Base-by-base conservation (phyloP, 2,329 filamentous ascomycete genomes). In the Ophiostoma fasciatum region DNA sequence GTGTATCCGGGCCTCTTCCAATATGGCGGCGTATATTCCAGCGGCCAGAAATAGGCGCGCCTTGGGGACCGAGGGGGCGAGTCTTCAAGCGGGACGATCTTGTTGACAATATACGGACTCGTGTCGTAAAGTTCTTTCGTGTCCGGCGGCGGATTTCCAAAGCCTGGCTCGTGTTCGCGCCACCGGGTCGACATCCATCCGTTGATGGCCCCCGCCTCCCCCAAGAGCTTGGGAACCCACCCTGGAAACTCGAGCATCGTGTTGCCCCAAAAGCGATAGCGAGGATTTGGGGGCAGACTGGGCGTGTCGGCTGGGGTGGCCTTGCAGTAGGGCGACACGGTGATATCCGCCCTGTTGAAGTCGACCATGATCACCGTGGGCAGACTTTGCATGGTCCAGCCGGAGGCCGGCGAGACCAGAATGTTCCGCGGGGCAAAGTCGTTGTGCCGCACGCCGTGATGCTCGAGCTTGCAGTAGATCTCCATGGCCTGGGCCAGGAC, bases 391-490 rank as follows among this genome's bases (percentile, higher is more conserved):
- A 19, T 29, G 14, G 12, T 19, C 33, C 27, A 9, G 26, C 33
- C 26, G 26, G n/a, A 21, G 26, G 23, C 18, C 19, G 18, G 26
- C 27, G 26, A 29, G 13, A 42, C 20, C 10, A 38, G 11, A 13
- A 40, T 12, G 25, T 40, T 38, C 4, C 35, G 22, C 25, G 33
- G 37, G 12, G 23, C 20, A 21, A 37, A 29, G 25, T 42, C 40
- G 11, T 26, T 4, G 12, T 42, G 40, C 10, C 12, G 18, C 15
- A 42, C 36, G 23, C 36, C 36, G 20, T 35, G 17, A 8, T 30
- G 32, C 9, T 20, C 14, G 13, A 39, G 28, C 3, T 13, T 17
- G 11, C 26, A 26, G 3, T 34, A 8, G 7, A 14, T 30, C 15
- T 42, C 40, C 21, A 36, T 27, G 14, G 23, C 28, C 5, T 20